Evolutionary conservation across 306 rosid genomes (phyloP).

Genomic region (Hippophae rhamnoides): DNA sequence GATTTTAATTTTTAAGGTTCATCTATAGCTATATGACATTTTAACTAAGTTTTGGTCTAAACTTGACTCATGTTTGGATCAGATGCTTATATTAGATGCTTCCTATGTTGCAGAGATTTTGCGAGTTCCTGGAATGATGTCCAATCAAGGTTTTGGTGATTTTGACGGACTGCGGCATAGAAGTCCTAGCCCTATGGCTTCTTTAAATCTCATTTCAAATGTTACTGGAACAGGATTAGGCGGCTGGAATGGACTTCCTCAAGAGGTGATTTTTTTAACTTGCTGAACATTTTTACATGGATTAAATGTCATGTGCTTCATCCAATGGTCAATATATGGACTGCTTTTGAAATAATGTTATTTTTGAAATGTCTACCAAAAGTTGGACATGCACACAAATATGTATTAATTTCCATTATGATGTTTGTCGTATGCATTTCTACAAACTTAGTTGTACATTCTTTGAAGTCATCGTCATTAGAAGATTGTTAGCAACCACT

Average conservation of each 20-base stretch:
- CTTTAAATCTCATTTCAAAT: conserved; percentile 78
- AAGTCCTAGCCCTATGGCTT: conserved; percentile 99
- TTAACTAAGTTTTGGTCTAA: neutral
- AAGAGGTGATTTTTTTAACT: conserved; percentile 48
- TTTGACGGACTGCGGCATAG: conserved; percentile 91
- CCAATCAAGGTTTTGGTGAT: conserved; percentile 96
- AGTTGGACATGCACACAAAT: neutral
- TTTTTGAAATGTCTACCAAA: conserved; percentile 3
- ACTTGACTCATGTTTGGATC: conserved; percentile 8
- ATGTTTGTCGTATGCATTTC: neutral
- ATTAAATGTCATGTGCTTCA: conserved; percentile 1
- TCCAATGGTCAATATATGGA: neutral
- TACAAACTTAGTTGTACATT: neutral
- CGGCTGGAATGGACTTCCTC: conserved; percentile 89
- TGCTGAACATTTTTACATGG: neutral
- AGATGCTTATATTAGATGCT: conserved; percentile 26
- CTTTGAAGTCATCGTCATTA: neutral
- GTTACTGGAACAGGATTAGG: conserved; percentile 66
- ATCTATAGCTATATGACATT: conserved; percentile 1
- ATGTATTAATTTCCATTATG: neutral
- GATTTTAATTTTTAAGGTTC: neutral
- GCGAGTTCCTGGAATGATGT: conserved; percentile 90
- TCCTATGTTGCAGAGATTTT: conserved; percentile 67
- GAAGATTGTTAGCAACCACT: conserved; percentile 3
- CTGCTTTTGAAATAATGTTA: neutral